A percentile compares a stretch with the other conserved stretches of the same genome.
These are phyloP conservation scores for Datisca glomerata DNA, from an alignment of 306 rosid species.

Conservation along the genomic window DNA sequence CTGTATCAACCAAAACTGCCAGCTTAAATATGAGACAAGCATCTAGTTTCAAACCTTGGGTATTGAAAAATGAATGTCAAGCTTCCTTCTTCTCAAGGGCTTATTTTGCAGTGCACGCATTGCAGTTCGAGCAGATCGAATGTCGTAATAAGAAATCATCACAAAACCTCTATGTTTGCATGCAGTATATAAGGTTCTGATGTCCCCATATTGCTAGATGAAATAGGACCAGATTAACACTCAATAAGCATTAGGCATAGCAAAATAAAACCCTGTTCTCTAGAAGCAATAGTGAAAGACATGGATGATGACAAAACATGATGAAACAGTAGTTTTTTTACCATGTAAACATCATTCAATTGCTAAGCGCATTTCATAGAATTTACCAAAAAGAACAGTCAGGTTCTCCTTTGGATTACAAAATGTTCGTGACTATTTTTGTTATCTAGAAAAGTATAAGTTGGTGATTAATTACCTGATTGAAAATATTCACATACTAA, in stretches of 20 bases:
- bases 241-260: slow-evolving; percentile 9
- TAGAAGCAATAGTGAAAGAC: background rate
- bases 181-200: slow-evolving; percentile 86
- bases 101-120: slow-evolving; percentile 87
- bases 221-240: slow-evolving; percentile 9
- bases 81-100: slow-evolving; percentile 86
- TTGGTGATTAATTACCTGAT: too few species aligned
- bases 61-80: slow-evolving; percentile 94
- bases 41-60: slow-evolving; percentile 57
- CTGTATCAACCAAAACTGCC: slow-evolving; percentile 1
- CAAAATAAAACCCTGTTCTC: background rate
- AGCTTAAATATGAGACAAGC: slow-evolving; percentile 5
- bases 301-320: background rate
- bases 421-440: too few species aligned
- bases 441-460: too few species aligned
- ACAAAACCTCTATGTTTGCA: slow-evolving; percentile 97
- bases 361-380: too few species aligned
- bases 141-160: slow-evolving; percentile 93
- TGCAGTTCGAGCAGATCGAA: slow-evolving; percentile 90
- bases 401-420: background rate
- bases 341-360: too few species aligned
- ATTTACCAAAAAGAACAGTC: background rate
- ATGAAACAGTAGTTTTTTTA: too few species aligned
- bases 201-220: slow-evolving; percentile 80
- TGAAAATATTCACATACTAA: too few species aligned